Base-by-base conservation (phyloP, 805 yeast species). In the Ogataea thermomethanolica region DNA sequence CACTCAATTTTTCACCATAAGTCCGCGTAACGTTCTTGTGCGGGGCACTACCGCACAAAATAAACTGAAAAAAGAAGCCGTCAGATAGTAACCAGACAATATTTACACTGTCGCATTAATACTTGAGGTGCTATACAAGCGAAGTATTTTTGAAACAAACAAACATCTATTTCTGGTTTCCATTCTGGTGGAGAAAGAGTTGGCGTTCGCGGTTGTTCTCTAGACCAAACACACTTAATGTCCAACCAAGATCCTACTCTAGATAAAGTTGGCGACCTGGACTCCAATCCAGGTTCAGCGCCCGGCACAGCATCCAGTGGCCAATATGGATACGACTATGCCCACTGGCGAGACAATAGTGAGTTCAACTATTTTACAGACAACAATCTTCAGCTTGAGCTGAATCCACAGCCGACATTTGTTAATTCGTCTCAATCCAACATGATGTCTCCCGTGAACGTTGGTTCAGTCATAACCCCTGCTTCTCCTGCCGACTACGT, bases 401-500 rank as follows among this genome's bases (percentile, higher is more conserved):
- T 47, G 25, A 41, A 44, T 12, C 22, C 40, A 10, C 51, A 46
- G 12, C 42, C 47, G 7, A 43, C 55, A 3, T 50, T 38, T 35
- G 37, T 45, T 15, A 28, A 41, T 39, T 33, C 48, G 15, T 33
- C 49, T 2, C 40, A 46, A 25, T 43, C 59, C 8, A 50, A 44
- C 30, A 41, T 44, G 32, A 44, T 54, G 50, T 56, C 61, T 4
- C 61, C 64, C 9, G 48, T 53, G 33, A 53, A 53, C 35, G 38
- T 53, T 13, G 33, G 42, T n/a, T 37, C 38, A 26, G 45, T 38
- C 28, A 51, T 48, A 22, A 49, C 49, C 2, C 57, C 53, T 2
- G 48, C 55, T 6, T 53, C 61, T 1, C 58, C 65, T n/a, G 50
- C 56, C 5, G 65, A 62, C 29, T 61, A 54, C 39, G 54, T 59